Evolutionary conservation across 148 eudicot species (phyloP).

Genomic region (Persicaria maculosa): DNA sequence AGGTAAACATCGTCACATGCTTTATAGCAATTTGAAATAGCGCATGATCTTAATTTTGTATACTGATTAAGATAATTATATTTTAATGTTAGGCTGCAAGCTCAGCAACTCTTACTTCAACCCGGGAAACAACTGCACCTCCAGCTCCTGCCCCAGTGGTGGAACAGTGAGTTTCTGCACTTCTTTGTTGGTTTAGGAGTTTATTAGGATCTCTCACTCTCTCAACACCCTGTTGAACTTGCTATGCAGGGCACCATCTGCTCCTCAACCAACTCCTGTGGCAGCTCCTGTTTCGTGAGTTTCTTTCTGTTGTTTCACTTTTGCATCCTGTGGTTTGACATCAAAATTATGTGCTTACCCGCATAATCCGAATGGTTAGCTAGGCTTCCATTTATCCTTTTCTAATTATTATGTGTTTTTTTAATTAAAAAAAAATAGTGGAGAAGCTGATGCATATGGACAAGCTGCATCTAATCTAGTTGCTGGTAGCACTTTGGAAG

Average conservation of each 20-base stretch:
- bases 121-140: constrained; percentile 30
- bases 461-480: constrained; percentile 84
- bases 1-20: constrained; percentile 25
- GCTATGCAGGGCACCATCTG: constrained; percentile 28
- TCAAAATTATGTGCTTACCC: neutral
- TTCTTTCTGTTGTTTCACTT: neutral
- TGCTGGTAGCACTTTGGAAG: constrained; percentile 62
- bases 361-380: neutral
- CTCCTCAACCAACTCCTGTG: constrained; percentile 28
- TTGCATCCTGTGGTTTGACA: neutral
- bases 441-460: constrained; percentile 51
- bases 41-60: neutral
- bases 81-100: constrained; percentile 27
- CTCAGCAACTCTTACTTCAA: constrained; percentile 22
- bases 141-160: constrained; percentile 21
- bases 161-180: constrained; percentile 32
- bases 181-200: neutral
- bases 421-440: constrained; percentile 22
- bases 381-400: neutral
- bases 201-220: neutral
- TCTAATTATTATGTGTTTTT: neutral
- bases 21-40: neutral
- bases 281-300: constrained; percentile 40
- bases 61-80: neutral
- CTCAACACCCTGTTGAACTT: neutral